Percentiles rank a stretch among this genome's conserved stretches.
phyloP scores from a whole-genome alignment of 306 rosid species.

The Vicia villosa region DNA sequence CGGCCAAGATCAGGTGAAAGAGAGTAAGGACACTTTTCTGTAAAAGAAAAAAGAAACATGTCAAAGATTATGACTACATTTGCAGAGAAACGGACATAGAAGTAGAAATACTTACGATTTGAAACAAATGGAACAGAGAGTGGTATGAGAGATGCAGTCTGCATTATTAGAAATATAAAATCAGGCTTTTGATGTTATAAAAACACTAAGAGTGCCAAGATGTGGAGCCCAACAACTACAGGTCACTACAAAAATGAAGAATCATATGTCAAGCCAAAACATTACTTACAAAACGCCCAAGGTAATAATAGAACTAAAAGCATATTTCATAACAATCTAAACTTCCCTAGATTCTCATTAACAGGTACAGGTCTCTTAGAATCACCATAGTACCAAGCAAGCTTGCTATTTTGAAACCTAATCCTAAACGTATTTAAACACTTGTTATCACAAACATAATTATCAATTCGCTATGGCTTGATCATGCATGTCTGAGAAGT shows the following conservation, averaged over 20 bases:
- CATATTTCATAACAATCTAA: not conserved
- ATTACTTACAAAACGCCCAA: not conserved
- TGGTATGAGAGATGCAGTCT: not conserved
- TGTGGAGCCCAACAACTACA: slow-evolving; percentile 12
- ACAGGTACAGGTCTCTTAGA: too few species aligned
- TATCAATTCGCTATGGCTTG: not conserved
- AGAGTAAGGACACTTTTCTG: slow-evolving; percentile 19
- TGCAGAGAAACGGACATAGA: not conserved
- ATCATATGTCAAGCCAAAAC: not conserved
- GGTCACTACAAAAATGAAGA: slow-evolving; percentile 24
- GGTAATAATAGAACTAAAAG: not conserved
- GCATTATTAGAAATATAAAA: slow-evolving; percentile 21
- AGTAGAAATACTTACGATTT: slow-evolving; percentile 17
- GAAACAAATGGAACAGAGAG: not conserved
- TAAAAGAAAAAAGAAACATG: not conserved
- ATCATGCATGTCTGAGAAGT: not conserved
- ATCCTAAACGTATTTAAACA: slow-evolving; percentile 1
- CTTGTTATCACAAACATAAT: not conserved
- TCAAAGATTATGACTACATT: not conserved
- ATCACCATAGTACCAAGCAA: too few species aligned
- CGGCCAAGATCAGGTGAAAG: not conserved
- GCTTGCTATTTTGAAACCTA: too few species aligned
- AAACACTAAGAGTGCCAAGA: not conserved
- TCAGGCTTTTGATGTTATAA: slow-evolving; percentile 15
- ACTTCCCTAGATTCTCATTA: slow-evolving; percentile 3